Evolutionary conservation across 2,329 filamentous ascomycete species (phyloP).

Genomic region (Aspergillus sp.): DNA sequence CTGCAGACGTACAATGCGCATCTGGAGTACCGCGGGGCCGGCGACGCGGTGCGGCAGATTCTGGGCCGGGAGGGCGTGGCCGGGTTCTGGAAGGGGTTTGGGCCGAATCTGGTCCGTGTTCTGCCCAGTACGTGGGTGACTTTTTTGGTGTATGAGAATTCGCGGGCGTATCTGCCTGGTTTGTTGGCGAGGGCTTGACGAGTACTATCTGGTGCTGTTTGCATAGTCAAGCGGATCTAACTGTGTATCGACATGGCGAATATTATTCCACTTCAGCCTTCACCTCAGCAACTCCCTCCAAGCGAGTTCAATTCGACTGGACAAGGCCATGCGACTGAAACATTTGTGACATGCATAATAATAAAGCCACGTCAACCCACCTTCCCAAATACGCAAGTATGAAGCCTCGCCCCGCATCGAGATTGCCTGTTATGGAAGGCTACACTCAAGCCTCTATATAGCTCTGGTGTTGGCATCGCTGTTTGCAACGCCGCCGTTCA

Average conservation of each 20-base stretch:
- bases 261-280: background rate
- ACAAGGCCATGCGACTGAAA: too few species aligned
- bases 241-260: background rate
- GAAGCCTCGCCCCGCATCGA: too few species aligned
- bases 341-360: too few species aligned
- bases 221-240: too few species aligned
- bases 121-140: conserved; percentile 93
- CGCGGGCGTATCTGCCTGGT: conserved; percentile 58
- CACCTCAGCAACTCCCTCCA: too few species aligned
- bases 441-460: too few species aligned
- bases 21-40: conserved; percentile 59
- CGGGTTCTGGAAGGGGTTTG: conserved; percentile 86
- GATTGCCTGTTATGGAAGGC: too few species aligned
- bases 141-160: conserved; percentile 94
- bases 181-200: background rate
- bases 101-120: conserved; percentile 81
- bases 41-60: conserved; percentile 62
- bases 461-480: too few species aligned
- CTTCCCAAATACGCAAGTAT: too few species aligned
- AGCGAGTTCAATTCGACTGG: too few species aligned
- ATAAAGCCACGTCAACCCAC: too few species aligned
- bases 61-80: conserved; percentile 68
- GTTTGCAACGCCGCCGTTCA: too few species aligned
- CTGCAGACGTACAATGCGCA: conserved; percentile 84
- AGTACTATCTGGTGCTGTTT: background rate